Evolutionary conservation across 768 basidiomycete genomes (phyloP), one percentile per base, ranked within the genome.

Genomic region (Botryobasidium botryosum): DNA sequence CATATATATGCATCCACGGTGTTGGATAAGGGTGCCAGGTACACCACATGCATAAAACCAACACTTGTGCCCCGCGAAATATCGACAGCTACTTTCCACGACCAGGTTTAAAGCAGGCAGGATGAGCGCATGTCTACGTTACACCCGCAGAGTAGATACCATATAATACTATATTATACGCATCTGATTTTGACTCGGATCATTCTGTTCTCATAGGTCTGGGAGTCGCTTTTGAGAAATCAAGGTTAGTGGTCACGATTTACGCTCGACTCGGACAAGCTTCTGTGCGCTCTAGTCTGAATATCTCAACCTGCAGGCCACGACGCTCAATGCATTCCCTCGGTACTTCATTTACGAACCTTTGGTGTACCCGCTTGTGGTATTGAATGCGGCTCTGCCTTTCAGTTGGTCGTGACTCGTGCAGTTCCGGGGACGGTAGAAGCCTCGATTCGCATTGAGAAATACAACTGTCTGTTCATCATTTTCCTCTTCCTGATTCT

Each of bases 181-280:
- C n/a, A n/a, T 32, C 23, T 18, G 18, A 44, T 26, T 45, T 46
- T 8, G 4, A 24, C 40, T 45, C 40, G 46, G 6, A 36, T 32
- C 8, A 47, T 55, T 36, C 39, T 15, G 6, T 13, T 18, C 29
- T 23, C 18, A 32, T 55, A 81, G 82, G 83, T 86, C 43, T 86
- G 83, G 84, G 70, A 74, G 55, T 82, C 79, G 4, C 86, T 87
- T 55, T 50, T 85, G 2, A 72, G 77, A 36, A 80, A 75, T 51
- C 69, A 75, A 68, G 83, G 82, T 77, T 26, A 10, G 62, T 47
- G 23, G 23, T 25, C 27, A 25, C 21, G 17, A 5, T 25, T 12
- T 27, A 41, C 5, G 17, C 26, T 5, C 26, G 17, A 41, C n/a
- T n/a, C n/a, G n/a, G n/a, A n/a, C n/a, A n/a, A 12, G 12, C 13